Evolutionary conservation across 2,329 filamentous ascomycete species (phyloP), one percentile per base, ranked within the genome.

Genomic region (Xylariaceae sp.): DNA sequence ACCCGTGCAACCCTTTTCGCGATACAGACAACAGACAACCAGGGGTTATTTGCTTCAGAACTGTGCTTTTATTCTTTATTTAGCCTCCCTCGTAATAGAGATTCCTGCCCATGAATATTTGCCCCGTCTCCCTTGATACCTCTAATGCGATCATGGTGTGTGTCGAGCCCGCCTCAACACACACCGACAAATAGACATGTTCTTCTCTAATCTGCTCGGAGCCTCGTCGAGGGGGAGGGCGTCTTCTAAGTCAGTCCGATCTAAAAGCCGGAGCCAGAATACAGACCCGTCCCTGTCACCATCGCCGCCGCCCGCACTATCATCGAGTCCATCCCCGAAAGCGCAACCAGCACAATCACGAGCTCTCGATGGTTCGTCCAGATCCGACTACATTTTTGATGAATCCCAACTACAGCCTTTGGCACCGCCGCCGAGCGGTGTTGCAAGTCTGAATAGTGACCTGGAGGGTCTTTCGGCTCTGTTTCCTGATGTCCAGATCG

Each of bases 401-500:
- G 81, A 83, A 63, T 71, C 78, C 37, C 80, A 87, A 66, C 76
- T 87, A 30, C 72, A 71, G 17, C 76, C 76, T 50, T 64, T 78
- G 23, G 72, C 74, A 6, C 75, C 77, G 64, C 83, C 87, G 61
- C 76, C 81, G 42, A 81, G 83, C 45, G 82, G 90, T 67, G 78
- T 92, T 23, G 79, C 82, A 65, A 83, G 88, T 60, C 80, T 93
- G 53, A 93, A 93, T 75, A 78, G 78, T 54, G 82, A 85, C 66
- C 83, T 94, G 63, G 82, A 83, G 61, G 84, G 81, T 10, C 81
- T 94, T 49, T 83, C 85, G 18, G 84, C 84, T 52, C 80, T 92
- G 7, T 94, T 94, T 65, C 90, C 90, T 34, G 85, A 92, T 73
- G 79, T 92, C n/a, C 88, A 91, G 73, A 80, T 89, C 61, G 88